Evolutionary conservation across 1,139 yeast genomes (phyloP).

Genomic region (Suhomyces wounanorum): DNA sequence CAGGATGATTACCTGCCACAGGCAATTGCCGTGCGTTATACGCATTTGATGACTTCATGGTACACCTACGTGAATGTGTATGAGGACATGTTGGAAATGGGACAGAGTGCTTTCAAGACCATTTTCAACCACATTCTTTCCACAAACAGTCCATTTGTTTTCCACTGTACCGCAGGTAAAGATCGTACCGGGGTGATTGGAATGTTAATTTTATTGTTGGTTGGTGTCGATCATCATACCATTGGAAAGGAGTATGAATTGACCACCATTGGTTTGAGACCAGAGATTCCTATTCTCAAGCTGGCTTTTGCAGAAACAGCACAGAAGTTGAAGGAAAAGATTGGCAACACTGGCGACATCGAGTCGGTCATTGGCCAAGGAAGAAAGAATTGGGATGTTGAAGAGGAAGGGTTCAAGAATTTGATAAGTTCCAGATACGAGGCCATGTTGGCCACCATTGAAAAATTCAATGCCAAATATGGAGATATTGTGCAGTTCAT

Average conservation of each 20-base stretch:
- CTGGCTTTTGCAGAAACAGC: conserved; percentile 35
- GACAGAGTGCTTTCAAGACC: conserved; percentile 44
- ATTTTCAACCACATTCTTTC: conserved; percentile 60
- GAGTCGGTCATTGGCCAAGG: conserved; percentile 35
- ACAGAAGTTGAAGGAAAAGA: conserved; percentile 29
- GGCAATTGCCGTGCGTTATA: conserved; percentile 59
- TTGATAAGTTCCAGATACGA: conserved; percentile 69
- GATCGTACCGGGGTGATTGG: conserved; percentile 81
- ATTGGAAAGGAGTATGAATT: conserved; percentile 75
- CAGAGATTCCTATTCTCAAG: conserved; percentile 46
- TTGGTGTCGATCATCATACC: conserved; percentile 65
- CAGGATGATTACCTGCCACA: conserved; percentile 65
- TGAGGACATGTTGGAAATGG: conserved; percentile 55
- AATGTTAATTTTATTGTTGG: conserved; percentile 62
- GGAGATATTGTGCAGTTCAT: conserved; percentile 61
- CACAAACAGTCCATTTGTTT: conserved; percentile 53
- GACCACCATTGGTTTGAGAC: conserved; percentile 64
- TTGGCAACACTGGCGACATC: conserved; percentile 27
- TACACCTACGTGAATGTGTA: conserved; percentile 67
- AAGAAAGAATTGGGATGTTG: conserved; percentile 42
- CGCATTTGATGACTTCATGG: conserved; percentile 60
- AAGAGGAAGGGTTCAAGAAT: conserved; percentile 54
- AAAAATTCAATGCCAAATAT: conserved; percentile 48
- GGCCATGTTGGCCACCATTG: conserved; percentile 69
- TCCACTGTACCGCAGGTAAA: conserved; percentile 86